Evolutionary conservation across 148 eudicot genomes (phyloP), one percentile per base, ranked within the genome.

Genomic region (Dysphania ambrosioides): DNA sequence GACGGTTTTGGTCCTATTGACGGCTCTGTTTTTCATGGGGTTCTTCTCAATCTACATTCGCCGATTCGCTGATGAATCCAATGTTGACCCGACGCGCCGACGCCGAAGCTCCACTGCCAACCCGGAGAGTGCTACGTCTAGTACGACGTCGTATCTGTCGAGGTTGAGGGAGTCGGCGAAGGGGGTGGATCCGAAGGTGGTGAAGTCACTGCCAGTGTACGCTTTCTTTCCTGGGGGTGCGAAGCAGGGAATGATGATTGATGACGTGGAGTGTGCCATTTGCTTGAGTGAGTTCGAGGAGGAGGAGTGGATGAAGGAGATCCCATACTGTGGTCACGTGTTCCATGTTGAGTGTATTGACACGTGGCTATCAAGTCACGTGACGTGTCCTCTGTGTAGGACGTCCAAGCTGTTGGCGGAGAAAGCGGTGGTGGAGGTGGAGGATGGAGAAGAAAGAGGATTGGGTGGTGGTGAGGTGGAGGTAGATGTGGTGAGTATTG

Each of bases 11-110:
- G 82, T 88, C 30, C 91, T 91, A 70, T 70, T 91, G 55, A 77
- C 88, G 11, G 91, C 87, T 2, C 82, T 91, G 57, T 91, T 91
- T 68, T 88, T 91, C 82, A 78, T 91, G 82, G 96, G 83, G 1
- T 91, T 91, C 73, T 86, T 88, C 81, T 91, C 93, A 7, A 72
- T 88, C 47, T 91, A 91, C 78, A 73, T 88, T 72, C 88, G 96
- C 44, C 89, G 89, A n/a, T 83, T 84, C 73, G 66, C 85, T 38
- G 81, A 78, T 18, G 81, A 80, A 32, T 18, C 78, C 16, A 16
- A 82, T 19, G 65, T 66, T 24, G 85, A 74, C 30, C 72, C 64
- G 27, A 51, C 77, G 27, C 72, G 78, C 31, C 35, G 72, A 9
- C 80, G 76, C 23, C 56, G 71, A 53, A 51, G 78, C 59, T 47